Evolutionary conservation across 768 basidiomycete species (phyloP), one percentile per base, ranked within the genome.

Genomic region (Russula foetens): DNA sequence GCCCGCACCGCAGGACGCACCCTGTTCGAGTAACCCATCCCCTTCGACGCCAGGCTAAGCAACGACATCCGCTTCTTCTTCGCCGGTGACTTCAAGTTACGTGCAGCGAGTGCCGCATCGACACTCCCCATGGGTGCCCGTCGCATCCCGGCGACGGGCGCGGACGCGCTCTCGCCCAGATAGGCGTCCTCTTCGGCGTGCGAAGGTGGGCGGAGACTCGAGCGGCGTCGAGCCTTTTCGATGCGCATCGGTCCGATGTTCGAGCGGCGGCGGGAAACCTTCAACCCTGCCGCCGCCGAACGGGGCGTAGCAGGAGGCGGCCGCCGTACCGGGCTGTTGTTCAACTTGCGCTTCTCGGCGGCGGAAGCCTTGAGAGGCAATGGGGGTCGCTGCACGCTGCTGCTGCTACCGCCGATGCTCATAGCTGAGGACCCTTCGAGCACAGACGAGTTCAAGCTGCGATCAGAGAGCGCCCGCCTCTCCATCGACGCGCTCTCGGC

Each of bases 121-220:
- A 39, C 66, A 4, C 57, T 57, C 12, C 35, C 54, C 17, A 77
- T 44, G 53, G 80, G 68, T 11, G 79, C 72, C 26, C 85, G 73
- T 62, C 81, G 68, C 66, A 75, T 65, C 28, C 74, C 75, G 19
- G 44, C 6, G 23, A 26, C 19, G 3, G 58, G 50, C n/a, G 31
- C 57, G 9, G 29, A 70, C 60, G 75, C 67, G 63, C 69, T 52
- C 39, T 64, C 59, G 7, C 69, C 67, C 26, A 80, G 80, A 35
- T 47, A 62, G 29, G 45, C 21, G 71, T 74, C 26, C 69, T 69
- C 45, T 69, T 73, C n/a, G 79, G 76, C 17, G 82, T 79, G 51
- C 83, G 78, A 63, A 83, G 82, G n/a, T 24, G 86, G 86, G 62
- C 92, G 88, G 76, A 90, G 72, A 68, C 91, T 93, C 41, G 90